phyloP scores from a whole-genome alignment of 768 basidiomycete genomes.

The Hypholoma fasciculare region DNA sequence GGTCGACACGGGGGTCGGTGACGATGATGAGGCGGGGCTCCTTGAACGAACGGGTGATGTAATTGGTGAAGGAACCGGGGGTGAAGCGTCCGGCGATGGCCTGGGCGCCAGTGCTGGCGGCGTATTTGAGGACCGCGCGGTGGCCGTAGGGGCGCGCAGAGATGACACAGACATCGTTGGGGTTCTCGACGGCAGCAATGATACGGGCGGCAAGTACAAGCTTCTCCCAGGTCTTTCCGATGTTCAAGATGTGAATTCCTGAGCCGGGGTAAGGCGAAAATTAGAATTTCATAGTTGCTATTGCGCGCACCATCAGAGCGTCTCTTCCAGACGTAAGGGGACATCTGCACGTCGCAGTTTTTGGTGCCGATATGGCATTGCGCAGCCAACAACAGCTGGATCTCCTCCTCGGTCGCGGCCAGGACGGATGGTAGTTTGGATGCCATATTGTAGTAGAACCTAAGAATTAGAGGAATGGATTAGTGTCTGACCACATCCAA shows the following conservation, averaged over 20 bases:
- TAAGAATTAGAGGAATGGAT: constrained; percentile 13
- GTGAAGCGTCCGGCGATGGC: constrained; percentile 99
- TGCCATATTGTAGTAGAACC: constrained; percentile 51
- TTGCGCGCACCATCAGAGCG: constrained; percentile 81
- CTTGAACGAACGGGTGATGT: constrained; percentile 99
- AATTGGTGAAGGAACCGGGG: constrained; percentile 98
- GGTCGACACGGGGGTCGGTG: constrained; percentile 98
- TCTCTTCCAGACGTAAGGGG: constrained; percentile 96
- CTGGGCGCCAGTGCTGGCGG: constrained; percentile 96
- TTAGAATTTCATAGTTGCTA: neutral
- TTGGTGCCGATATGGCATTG: constrained; percentile 97
- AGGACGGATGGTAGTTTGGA: constrained; percentile 95
- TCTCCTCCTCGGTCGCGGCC: constrained; percentile 96
- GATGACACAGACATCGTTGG: constrained; percentile 97
- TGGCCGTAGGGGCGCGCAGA: constrained; percentile 98
- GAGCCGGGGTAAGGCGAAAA: constrained; percentile 12
- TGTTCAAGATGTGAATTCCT: constrained; percentile 97
- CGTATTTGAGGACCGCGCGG: constrained; percentile 98
- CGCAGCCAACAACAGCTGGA: constrained; percentile 91
- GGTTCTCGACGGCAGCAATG: constrained; percentile 97
- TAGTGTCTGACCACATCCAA: constrained; percentile 36
- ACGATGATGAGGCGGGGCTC: constrained; percentile 98
- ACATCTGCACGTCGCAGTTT: constrained; percentile 99
- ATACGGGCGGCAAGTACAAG: constrained; percentile 97
- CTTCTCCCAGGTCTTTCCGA: constrained; percentile 99